Evolutionary conservation across 495 filamentous ascomycete species (phyloP), one percentile per base, ranked within the genome.

Genomic region (Darksidea phi): DNA sequence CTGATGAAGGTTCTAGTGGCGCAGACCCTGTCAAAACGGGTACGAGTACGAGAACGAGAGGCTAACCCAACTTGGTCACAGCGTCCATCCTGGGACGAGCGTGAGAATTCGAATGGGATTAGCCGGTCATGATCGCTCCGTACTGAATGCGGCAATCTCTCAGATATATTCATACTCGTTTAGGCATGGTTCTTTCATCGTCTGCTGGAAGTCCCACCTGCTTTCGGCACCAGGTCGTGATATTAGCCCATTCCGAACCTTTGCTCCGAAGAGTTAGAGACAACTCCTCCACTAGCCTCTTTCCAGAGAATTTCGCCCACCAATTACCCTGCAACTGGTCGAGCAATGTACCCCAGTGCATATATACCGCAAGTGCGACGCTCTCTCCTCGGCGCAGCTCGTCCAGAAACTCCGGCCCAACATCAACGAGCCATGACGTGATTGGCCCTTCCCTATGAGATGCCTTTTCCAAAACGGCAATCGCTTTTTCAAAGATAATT

Each of bases 11-110:
- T 32, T 10, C 28, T 32, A 10, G 10, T 32, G 28, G 28, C 10
- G 28, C 28, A 32, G 28, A 32, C 28, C 28, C 28, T 32, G 13
- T 15, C 2, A 13, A 17, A 28, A 13, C 26, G 17, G 48, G 23
- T 38, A 54, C 51, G 51, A 41, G 51, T 38, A 54, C 51, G 51
- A 54, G 51, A 54, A 54, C 51, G 51, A 54, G 51, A 41, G 28
- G n/a, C 51, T 15, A 51, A 51, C 36, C n/a, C 13, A 2, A 15
- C 7, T 41, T 41, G 26, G 6, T 41, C 6, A 38, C n/a, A 17
- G 20, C 20, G 2, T 34, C 5, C 23, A 38, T 17, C 17, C 48
- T 10, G 34, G 6, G 20, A 32, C 13, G 32, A 15, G n/a, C n/a
- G n/a, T n/a, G n/a, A n/a, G n/a, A n/a, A n/a, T n/a, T n/a, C n/a